These are phyloP conservation scores for Omphalea diandra DNA, from an alignment of 441 rosid genomes.

Conservation along the genomic window DNA sequence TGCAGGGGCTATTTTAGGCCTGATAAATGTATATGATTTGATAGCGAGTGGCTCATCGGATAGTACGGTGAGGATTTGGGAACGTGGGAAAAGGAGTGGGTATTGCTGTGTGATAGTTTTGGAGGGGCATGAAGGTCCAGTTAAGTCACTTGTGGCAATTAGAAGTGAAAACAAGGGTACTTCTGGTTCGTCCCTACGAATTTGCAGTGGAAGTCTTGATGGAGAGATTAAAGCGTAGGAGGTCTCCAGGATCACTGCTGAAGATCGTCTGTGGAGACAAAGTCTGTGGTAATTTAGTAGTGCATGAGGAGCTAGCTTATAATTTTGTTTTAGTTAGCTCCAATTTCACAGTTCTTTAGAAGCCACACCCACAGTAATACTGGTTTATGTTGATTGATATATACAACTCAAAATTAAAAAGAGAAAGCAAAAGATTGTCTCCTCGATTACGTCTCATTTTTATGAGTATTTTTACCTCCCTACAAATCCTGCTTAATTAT, in stretches of 20 bases:
- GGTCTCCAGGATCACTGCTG: neutral
- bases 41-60: slow-evolving; percentile 45
- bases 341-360: no score
- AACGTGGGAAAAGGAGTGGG: slow-evolving; percentile 22
- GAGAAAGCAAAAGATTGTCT: no score
- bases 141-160: slow-evolving; percentile 36
- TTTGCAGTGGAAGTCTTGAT: slow-evolving; percentile 39
- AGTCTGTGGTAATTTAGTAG: no score
- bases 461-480: no score
- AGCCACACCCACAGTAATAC: no score
- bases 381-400: no score
- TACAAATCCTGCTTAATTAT: no score
- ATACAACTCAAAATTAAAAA: no score
- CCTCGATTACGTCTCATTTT: no score
- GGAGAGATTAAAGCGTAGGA: slow-evolving; percentile 45
- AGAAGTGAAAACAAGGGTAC: neutral
- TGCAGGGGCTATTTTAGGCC: slow-evolving; percentile 37
- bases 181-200: slow-evolving; percentile 3
- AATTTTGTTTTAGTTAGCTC: no score
- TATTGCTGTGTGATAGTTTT: slow-evolving; percentile 32
- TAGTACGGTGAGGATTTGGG: slow-evolving; percentile 52
- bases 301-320: neutral
- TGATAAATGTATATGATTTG: slow-evolving; percentile 30
- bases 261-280: no score
- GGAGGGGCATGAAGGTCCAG: slow-evolving; percentile 44